Percentiles rank a stretch among this genome's conserved stretches.
Evolutionary conservation across 1,139 yeast genomes (phyloP).

Genomic region (Casaregolazyma suthepensis): DNA sequence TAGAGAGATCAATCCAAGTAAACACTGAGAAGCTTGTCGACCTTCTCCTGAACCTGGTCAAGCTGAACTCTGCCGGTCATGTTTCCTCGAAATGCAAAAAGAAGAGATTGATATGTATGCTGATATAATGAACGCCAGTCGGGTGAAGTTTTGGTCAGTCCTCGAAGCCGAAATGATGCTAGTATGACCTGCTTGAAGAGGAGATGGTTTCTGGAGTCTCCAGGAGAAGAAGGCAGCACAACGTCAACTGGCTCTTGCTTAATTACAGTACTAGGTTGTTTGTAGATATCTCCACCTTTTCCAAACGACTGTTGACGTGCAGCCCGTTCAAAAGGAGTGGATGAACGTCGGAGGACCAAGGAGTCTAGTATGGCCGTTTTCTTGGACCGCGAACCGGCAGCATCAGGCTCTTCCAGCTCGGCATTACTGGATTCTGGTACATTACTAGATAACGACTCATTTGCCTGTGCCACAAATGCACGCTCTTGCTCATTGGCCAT

Average conservation of each 20-base stretch:
- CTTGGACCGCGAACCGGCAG: not conserved
- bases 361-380: slow-evolving; percentile 2
- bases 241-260: slow-evolving; percentile 11
- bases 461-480: not conserved
- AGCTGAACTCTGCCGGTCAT: slow-evolving; percentile 13
- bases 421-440: not conserved
- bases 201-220: slow-evolving; percentile 11
- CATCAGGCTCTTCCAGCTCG: not conserved
- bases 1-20: slow-evolving; percentile 11
- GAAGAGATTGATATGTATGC: slow-evolving; percentile 24
- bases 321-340: slow-evolving; percentile 15
- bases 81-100: slow-evolving; percentile 24
- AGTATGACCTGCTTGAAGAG: slow-evolving; percentile 28
- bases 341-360: slow-evolving; percentile 8
- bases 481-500: not conserved
- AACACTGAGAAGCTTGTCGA: slow-evolving; percentile 21
- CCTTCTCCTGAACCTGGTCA: slow-evolving; percentile 22
- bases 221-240: not conserved
- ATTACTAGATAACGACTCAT: not conserved
- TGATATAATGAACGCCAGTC: slow-evolving; percentile 27
- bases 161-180: slow-evolving; percentile 32
- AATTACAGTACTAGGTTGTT: slow-evolving; percentile 4
- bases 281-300: slow-evolving; percentile 10
- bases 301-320: slow-evolving; percentile 10
- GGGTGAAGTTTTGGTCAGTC: slow-evolving; percentile 23